Base-by-base conservation (phyloP, 768 basidiomycete species). In the Saitozyma podzolica region DNA sequence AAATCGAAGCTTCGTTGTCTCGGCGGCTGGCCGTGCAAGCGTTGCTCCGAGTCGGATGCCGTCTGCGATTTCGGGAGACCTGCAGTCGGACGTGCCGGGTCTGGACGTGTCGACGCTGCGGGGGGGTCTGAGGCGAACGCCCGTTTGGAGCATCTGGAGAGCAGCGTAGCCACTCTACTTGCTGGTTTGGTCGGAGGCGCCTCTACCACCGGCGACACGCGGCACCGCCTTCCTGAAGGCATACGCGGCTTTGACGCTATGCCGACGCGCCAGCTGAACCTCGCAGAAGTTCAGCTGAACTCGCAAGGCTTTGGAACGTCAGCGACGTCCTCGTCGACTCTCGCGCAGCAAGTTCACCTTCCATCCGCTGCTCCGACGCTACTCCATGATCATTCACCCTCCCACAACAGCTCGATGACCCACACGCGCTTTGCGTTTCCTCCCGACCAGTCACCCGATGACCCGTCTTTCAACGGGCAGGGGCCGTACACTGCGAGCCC, bases 91-190 rank as follows among this genome's bases (percentile, higher is more conserved):
- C 11, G n/a, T 2, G n/a, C 45, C 13, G 45, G 13, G 45, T 17
- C 6, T 1, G 45, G 45, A 47, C 45, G 45, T 11, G 13, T 17
- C n/a, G n/a, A 11, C n/a, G 45, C 13, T 2, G 45, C 45, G 11
- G 11, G 2, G n/a, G 13, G 13, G 2, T 11, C 11, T 17, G 52
- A 40, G 16, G 41, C 62, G n/a, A 72, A 63, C 51, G 51, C 67
- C 14, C 50, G 70, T 50, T 54, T 72, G 48, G 70, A 66, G 59
- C 70, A 72, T 40, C 60, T 72, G 4, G 70, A 72, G 54, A 65
- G 63, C 37, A 68, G 64, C 55, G 70, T 72, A 6, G 70, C 70
- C 11, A 66, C 62, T 43, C 55, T 72, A 1, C 49, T 72, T 2
- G 37, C 29, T 42, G 58, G 58, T 6, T 40, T 19, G 10, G 56